Evolutionary conservation across 208 protist species (phyloP).

Genomic region (Trypanosoma theileri): DNA sequence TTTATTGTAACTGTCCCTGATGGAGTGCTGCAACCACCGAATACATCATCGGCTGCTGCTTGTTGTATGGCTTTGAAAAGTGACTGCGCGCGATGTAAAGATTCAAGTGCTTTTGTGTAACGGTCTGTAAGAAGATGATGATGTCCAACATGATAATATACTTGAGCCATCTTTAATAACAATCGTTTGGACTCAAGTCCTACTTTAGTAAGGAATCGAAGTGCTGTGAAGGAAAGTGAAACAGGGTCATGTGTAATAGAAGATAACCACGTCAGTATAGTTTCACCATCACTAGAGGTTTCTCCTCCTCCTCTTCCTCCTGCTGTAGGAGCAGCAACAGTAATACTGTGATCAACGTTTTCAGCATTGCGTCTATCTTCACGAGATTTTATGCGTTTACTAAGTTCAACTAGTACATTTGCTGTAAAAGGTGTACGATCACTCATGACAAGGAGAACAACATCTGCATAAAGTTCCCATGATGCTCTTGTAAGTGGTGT

Average conservation of each 20-base stretch:
- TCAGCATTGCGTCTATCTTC: constrained; percentile 21
- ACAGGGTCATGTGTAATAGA: constrained; percentile 53
- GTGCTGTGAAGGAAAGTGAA: constrained; percentile 70
- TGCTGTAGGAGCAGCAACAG: background rate
- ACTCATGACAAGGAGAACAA: constrained; percentile 67
- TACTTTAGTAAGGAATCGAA: constrained; percentile 65
- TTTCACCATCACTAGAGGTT: constrained; percentile 3
- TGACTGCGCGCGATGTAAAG: constrained; percentile 60
- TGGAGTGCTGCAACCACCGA: constrained; percentile 51
- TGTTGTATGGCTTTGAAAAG: constrained; percentile 51
- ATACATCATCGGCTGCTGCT: constrained; percentile 33
- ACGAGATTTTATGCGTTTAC: constrained; percentile 38
- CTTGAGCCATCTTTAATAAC: constrained; percentile 59
- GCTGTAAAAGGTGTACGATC: constrained; percentile 60
- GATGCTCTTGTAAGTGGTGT: constrained; percentile 44
- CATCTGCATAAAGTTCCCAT: constrained; percentile 75
- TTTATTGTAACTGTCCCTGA: constrained; percentile 33
- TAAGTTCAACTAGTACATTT: constrained; percentile 52
- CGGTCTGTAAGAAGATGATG: constrained; percentile 59
- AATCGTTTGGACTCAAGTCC: constrained; percentile 45
- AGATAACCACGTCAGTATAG: constrained; percentile 60
- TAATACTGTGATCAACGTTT: background rate
- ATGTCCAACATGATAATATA: constrained; percentile 70
- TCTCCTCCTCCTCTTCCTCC: background rate
- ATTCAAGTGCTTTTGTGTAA: constrained; percentile 83